Percentiles rank a stretch among this genome's conserved stretches.
Evolutionary conservation across 176 grass and related monocot species (phyloP).

Genomic region (Puya raimondii): DNA sequence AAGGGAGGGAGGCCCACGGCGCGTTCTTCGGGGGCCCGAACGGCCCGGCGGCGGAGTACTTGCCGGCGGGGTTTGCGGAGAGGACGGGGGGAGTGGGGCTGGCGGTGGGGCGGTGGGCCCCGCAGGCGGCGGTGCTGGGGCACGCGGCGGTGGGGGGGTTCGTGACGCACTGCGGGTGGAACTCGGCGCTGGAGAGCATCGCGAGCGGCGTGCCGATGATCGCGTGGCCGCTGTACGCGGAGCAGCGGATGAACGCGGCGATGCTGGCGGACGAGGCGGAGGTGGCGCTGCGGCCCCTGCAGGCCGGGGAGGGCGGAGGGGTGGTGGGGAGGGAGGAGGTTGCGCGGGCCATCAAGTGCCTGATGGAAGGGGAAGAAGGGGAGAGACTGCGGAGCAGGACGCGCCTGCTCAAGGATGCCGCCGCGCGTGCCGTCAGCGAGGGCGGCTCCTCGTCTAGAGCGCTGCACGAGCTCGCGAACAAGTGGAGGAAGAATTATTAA

Average conservation of each 20-base stretch:
- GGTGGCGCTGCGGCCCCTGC: conserved; percentile 2
- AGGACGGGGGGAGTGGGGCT: neutral
- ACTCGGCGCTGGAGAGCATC: conserved; percentile 12
- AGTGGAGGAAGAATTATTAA: too few species aligned
- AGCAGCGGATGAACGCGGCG: conserved; percentile 8
- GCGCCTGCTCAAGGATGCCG: neutral
- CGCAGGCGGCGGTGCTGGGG: neutral
- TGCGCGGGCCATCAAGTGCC: neutral
- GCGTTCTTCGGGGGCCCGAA: neutral
- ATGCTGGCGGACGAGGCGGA: neutral
- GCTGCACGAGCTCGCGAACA: neutral
- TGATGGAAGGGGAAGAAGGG: conserved; percentile 8
- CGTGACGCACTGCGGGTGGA: conserved; percentile 12
- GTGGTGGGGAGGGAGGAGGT: neutral
- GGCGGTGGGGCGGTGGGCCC: neutral
- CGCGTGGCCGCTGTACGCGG: conserved; percentile 11
- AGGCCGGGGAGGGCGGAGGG: neutral
- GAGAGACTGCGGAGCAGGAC: neutral
- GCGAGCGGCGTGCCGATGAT: conserved; percentile 7
- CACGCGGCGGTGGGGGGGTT: neutral
- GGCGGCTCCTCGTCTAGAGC: neutral
- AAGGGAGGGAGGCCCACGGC: neutral
- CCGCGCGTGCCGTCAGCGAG: neutral
- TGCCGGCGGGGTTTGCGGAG: neutral
- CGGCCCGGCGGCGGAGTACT: neutral